Conservation (phyloP, 176 grass and related monocot genomes). For the Carex kokanica region DNA sequence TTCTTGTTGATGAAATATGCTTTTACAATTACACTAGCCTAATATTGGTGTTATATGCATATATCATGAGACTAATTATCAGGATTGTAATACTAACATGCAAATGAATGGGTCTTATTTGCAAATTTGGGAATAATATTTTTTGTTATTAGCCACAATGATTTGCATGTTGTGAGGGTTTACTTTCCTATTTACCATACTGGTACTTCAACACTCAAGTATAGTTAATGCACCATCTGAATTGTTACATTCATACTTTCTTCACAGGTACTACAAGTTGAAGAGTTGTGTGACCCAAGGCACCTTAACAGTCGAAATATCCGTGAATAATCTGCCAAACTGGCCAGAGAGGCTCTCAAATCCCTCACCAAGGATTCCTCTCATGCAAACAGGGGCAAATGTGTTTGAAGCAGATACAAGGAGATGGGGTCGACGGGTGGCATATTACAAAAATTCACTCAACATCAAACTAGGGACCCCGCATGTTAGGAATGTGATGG, state of each 20-base stretch:
- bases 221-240: neutral
- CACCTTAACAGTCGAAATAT: constrained; percentile 45
- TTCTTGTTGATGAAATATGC: neutral
- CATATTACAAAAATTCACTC: constrained; percentile 80
- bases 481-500: constrained; percentile 69
- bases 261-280: constrained; percentile 73
- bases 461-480: constrained; percentile 62
- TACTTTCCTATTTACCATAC: neutral
- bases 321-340: constrained; percentile 46
- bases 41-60: neutral
- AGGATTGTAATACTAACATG: neutral
- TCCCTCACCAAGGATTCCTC: constrained; percentile 54
- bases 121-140: neutral
- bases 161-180: neutral
- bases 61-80: neutral
- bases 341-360: constrained; percentile 82
- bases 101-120: neutral
- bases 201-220: neutral
- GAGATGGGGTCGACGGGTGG: constrained; percentile 57
- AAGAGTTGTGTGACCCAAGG: constrained; percentile 64
- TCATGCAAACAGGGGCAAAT: constrained; percentile 42
- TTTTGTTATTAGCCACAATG: neutral
- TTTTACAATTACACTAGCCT: neutral
- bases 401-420: constrained; percentile 65
- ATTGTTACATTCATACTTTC: neutral